Base-by-base conservation (phyloP, 2,329 filamentous ascomycete species). In the Epichloe gansuensis region DNA sequence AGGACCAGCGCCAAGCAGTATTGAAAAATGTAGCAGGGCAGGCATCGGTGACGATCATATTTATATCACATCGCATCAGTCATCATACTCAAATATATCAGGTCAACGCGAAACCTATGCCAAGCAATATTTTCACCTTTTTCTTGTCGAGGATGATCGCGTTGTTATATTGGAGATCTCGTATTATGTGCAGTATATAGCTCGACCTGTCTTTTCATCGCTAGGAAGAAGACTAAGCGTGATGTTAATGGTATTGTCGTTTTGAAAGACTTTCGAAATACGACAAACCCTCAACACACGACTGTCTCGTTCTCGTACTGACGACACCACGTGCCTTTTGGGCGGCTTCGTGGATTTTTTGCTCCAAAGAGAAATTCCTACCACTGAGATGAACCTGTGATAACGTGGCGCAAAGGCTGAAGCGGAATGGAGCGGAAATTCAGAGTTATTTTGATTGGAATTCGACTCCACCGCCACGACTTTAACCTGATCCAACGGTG, bases 301-400 rank as follows among this genome's bases (percentile, higher is more conserved):
- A 9, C 28, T 31, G 7, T 31, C 28, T 31, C 0, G 28, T 31
- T 31, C 28, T 31, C 28, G 28, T 9, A 31, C 8, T 1, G 28
- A 8, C 28, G 28, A 31, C 8, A 31, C 7, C 28, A 25, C 41
- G 17, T 43, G 41, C 41, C 12, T 43, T 43, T 43, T 3, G n/a
- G 5, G 5, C n/a, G 17, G 11, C 11, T 5, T 17, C 9, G 21
- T 3, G 11, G 11, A 39, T 23, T n/a, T 48, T 3, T 28, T 21
- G 35, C 35, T 25, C 4, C 28, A 9, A 31, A 31, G 28, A 41
- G 12, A 39, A 52, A 43, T 12, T 28, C 48, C 49, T 55, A 50
- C 62, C 59, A 62, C 56, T 60, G 59, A 56, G 59, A 62, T 55
- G 57, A 50, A 61, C 57, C 57, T 58, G 58, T 55, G 56, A 55